Evolutionary conservation across 2,329 filamentous ascomycete species (phyloP).

Genomic region (Stachybotrys elegans): DNA sequence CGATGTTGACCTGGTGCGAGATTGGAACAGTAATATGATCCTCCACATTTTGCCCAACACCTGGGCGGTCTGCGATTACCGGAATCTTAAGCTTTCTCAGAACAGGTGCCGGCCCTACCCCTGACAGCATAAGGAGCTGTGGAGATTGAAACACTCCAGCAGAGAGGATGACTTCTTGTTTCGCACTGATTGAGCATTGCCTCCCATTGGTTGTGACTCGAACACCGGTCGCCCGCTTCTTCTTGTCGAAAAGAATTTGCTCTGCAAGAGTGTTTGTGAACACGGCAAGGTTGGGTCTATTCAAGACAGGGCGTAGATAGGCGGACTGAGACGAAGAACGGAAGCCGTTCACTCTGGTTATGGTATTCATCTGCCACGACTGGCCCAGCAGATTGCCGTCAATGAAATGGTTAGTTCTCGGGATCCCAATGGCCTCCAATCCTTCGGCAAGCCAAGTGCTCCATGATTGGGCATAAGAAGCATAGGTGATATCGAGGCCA

Average conservation of each 20-base stretch:
- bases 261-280: not conserved
- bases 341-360: not conserved
- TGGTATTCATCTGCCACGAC: not conserved
- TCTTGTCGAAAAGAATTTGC: not conserved
- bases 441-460: not conserved
- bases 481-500: not conserved
- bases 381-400: not conserved
- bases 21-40: constrained; percentile 8
- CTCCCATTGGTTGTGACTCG: not conserved
- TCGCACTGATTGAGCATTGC: not conserved
- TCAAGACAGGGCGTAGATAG: not conserved
- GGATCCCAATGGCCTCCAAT: not conserved
- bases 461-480: not conserved
- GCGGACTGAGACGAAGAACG: not conserved
- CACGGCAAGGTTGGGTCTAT: not conserved
- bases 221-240: not conserved
- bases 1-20: constrained; percentile 6
- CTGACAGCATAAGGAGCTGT: constrained; percentile 9
- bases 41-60: constrained; percentile 7
- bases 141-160: constrained; percentile 7
- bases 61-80: constrained; percentile 1
- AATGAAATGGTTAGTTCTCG: not conserved
- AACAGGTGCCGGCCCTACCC: constrained; percentile 4
- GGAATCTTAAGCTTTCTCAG: constrained; percentile 3
- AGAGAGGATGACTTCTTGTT: not conserved